phyloP scores from a whole-genome alignment of 179 eudicot genomes.

The Beta lomatogona region DNA sequence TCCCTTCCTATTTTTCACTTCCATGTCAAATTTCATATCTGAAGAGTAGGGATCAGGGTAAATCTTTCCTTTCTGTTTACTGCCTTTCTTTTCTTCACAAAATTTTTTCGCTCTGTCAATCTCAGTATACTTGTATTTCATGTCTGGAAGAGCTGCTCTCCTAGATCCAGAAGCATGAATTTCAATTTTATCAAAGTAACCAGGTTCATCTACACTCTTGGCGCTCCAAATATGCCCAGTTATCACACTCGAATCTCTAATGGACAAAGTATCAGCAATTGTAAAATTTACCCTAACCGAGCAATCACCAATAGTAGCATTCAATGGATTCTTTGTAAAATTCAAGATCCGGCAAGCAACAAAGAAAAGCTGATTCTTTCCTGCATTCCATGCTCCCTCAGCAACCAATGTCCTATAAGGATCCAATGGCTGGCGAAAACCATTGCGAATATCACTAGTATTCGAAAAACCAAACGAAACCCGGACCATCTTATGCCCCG shows the following conservation, averaged over 20 bases:
- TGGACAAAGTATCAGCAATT: constrained; percentile 48
- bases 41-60: constrained; percentile 61
- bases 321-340: constrained; percentile 34
- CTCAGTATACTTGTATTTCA: constrained; percentile 65
- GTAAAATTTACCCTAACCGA: constrained; percentile 68
- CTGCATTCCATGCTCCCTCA: constrained; percentile 79
- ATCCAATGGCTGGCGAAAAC: constrained; percentile 46
- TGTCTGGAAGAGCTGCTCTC: constrained; percentile 34
- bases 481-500: constrained; percentile 44
- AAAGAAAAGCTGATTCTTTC: constrained; percentile 50
- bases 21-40: constrained; percentile 81
- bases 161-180: constrained; percentile 47
- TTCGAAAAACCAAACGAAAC: constrained; percentile 56
- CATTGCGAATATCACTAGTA: constrained; percentile 38
- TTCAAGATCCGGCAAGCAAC: constrained; percentile 70
- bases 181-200: constrained; percentile 55
- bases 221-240: constrained; percentile 82
- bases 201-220: constrained; percentile 48
- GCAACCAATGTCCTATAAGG: constrained; percentile 61
- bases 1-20: constrained; percentile 50
- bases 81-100: constrained; percentile 43
- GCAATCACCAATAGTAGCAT: constrained; percentile 71
- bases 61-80: constrained; percentile 35
- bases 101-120: constrained; percentile 39
- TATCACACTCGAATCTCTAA: constrained; percentile 62